These are phyloP conservation scores for Picochlorum sp. DNA, from an alignment of 139 green algal genomes.

Conservation along the genomic window DNA sequence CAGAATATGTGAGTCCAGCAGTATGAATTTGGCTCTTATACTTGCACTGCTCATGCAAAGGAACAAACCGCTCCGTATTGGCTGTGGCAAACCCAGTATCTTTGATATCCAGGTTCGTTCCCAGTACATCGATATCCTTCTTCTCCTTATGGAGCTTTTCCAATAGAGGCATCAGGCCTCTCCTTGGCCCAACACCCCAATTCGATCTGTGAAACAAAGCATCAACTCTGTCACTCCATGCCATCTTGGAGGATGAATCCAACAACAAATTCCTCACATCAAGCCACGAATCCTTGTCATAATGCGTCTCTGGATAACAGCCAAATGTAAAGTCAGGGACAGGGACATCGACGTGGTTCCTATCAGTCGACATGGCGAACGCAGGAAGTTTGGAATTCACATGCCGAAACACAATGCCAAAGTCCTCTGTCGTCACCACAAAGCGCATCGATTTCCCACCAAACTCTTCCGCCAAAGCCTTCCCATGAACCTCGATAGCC, in stretches of 20 bases:
- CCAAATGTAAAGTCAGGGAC: constrained; percentile 32
- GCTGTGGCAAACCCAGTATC: constrained; percentile 23
- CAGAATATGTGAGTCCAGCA: constrained; percentile 25
- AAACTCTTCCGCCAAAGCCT: constrained; percentile 12
- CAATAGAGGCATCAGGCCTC: constrained; percentile 24
- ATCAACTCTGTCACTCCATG: constrained; percentile 18
- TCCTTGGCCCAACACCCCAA: constrained; percentile 26
- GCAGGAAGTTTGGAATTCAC: constrained; percentile 20
- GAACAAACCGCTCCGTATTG: constrained; percentile 18
- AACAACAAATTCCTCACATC: constrained; percentile 17
- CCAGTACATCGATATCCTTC: constrained; percentile 10
- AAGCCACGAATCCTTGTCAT: constrained; percentile 25
- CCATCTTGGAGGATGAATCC: constrained; percentile 13
- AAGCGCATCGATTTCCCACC: constrained; percentile 10
- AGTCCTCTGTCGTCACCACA: constrained; percentile 30
- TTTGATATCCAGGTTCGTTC: constrained; percentile 16
- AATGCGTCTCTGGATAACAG: constrained; percentile 30
- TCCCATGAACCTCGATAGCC: constrained; percentile 20
- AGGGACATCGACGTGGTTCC: constrained; percentile 21
- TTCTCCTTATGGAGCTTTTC: constrained; percentile 1
- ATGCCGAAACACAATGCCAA: constrained; percentile 11
- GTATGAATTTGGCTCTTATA: constrained; percentile 30
- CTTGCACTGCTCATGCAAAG: constrained; percentile 25
- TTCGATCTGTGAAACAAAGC: constrained; percentile 23
- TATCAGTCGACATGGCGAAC: constrained; percentile 32